Evolutionary conservation across 1,284 basidiomycete genomes (phyloP).

Genomic region (Naganishia sp.): DNA sequence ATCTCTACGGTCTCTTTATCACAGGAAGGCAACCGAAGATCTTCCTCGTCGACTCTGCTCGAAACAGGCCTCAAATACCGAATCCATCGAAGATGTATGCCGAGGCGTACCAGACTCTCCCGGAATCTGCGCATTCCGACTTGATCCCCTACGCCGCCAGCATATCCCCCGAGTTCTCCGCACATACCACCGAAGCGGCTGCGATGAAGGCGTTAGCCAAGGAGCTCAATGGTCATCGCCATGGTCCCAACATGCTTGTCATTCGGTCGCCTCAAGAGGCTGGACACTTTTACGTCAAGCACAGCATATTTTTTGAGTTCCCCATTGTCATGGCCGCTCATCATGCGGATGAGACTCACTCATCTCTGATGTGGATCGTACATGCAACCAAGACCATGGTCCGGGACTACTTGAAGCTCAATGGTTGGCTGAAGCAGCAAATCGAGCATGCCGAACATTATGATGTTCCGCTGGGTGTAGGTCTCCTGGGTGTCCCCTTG

Average conservation of each 20-base stretch:
- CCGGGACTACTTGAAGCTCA: constrained; percentile 75
- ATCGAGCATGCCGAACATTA: constrained; percentile 85
- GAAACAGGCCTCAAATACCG: constrained; percentile 76
- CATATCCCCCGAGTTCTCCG: constrained; percentile 70
- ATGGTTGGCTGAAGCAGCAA: constrained; percentile 77
- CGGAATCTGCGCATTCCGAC: constrained; percentile 42
- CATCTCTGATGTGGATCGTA: constrained; percentile 59
- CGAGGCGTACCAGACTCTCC: constrained; percentile 59
- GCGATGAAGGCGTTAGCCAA: constrained; percentile 87
- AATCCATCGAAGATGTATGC: constrained; percentile 74
- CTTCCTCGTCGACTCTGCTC: constrained; percentile 87
- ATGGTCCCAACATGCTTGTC: constrained; percentile 69
- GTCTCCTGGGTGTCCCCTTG: constrained; percentile 20
- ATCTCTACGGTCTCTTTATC: constrained; percentile 88
- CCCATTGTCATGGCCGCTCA: constrained; percentile 80
- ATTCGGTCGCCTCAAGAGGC: constrained; percentile 85
- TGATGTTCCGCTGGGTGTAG: constrained; percentile 77
- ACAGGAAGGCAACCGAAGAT: constrained; percentile 72
- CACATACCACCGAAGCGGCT: constrained; percentile 75
- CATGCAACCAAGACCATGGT: constrained; percentile 68
- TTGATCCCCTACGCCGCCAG: constrained; percentile 63
- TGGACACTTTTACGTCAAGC: constrained; percentile 74
- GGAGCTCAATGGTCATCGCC: constrained; percentile 66
- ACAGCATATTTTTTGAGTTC: constrained; percentile 77
- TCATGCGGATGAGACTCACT: constrained; percentile 65